These are phyloP conservation scores for Ramaria sp. DNA, from an alignment of 768 basidiomycete genomes.

Conservation along the genomic window DNA sequence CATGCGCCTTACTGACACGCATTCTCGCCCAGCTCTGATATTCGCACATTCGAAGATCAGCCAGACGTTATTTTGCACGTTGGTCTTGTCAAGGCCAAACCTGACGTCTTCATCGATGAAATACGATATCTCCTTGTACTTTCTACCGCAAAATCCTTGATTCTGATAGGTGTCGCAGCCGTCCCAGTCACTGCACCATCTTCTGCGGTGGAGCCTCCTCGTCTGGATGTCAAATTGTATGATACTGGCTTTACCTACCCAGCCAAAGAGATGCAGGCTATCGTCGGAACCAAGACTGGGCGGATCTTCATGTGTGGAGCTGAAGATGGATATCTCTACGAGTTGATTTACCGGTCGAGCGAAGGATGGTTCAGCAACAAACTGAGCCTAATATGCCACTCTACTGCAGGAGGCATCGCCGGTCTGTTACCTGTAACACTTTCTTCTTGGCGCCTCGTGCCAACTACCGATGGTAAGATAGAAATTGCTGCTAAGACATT, in stretches of 20 bases:
- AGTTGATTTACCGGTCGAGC: slow-evolving; percentile 81
- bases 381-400: slow-evolving; percentile 79
- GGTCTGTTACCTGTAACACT: slow-evolving; percentile 74
- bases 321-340: slow-evolving; percentile 83
- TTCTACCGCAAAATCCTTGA: slow-evolving; percentile 74
- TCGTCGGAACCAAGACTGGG: slow-evolving; percentile 69
- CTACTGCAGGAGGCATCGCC: slow-evolving; percentile 56
- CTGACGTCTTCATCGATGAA: slow-evolving; percentile 83
- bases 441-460: slow-evolving; percentile 19
- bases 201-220: slow-evolving; percentile 27
- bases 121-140: slow-evolving; percentile 84
- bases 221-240: slow-evolving; percentile 78
- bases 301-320: slow-evolving; percentile 86
- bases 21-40: slow-evolving; percentile 53
- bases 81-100: slow-evolving; percentile 77
- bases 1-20: not conserved
- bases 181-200: slow-evolving; percentile 23
- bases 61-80: slow-evolving; percentile 85
- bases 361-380: slow-evolving; percentile 90
- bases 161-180: slow-evolving; percentile 65
- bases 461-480: slow-evolving; percentile 49
- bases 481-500: not conserved
- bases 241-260: slow-evolving; percentile 37
- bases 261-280: slow-evolving; percentile 71
- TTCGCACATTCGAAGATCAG: slow-evolving; percentile 87